phyloP scores from a whole-genome alignment of 1,284 basidiomycete genomes.

The Erythrobasidium hasegawianum region DNA sequence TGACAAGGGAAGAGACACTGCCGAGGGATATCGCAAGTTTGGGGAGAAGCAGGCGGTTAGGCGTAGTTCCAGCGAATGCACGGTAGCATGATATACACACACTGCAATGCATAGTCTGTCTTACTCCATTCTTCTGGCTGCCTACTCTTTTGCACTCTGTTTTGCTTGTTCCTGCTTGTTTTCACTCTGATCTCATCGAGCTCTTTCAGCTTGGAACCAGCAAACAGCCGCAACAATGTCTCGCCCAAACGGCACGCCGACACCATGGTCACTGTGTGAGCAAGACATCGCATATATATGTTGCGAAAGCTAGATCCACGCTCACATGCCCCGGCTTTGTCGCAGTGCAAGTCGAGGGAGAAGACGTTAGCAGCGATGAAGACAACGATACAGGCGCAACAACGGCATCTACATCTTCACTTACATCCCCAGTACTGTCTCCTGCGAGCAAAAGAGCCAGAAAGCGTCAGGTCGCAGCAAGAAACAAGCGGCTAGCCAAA shows the following conservation, averaged over 20 bases:
- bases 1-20: slow-evolving; percentile 66
- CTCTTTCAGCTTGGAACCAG: not conserved
- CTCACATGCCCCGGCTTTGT: not conserved
- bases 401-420: slow-evolving; percentile 2
- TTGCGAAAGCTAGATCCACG: too few relatives aligned
- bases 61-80: slow-evolving; percentile 60
- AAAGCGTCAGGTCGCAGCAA: slow-evolving; percentile 25
- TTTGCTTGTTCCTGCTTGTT: slow-evolving; percentile 1
- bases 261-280: slow-evolving; percentile 30
- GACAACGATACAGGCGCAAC: slow-evolving; percentile 1
- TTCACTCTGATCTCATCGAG: not conserved
- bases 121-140: not conserved
- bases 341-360: slow-evolving; percentile 26
- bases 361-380: slow-evolving; percentile 12
- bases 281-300: not conserved
- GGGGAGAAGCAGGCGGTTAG: slow-evolving; percentile 74
- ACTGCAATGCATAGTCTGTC: not conserved
- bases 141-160: not conserved
- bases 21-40: slow-evolving; percentile 68
- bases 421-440: slow-evolving; percentile 9
- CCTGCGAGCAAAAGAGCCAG: slow-evolving; percentile 24
- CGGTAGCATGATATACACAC: too few relatives aligned
- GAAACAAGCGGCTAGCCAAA: slow-evolving; percentile 19
- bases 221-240: not conserved
- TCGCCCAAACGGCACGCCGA: not conserved